phyloP scores from a whole-genome alignment of 1,284 basidiomycete genomes.

The Blastosporella zonata region DNA sequence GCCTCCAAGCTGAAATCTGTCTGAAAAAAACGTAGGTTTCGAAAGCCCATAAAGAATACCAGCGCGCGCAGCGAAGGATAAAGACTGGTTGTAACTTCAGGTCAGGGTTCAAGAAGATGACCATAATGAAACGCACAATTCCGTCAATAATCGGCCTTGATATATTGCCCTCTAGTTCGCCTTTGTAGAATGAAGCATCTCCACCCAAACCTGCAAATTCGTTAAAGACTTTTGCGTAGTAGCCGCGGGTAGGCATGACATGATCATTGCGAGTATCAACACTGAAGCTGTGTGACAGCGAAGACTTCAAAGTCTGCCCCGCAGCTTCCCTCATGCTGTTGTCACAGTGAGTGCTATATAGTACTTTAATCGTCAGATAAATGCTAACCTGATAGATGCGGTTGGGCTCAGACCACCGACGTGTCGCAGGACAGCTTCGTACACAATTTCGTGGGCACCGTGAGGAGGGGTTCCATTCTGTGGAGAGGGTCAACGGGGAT shows the following conservation, averaged over 20 bases:
- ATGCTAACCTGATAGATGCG: slow-evolving; percentile 75
- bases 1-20: slow-evolving; percentile 93
- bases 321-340: slow-evolving; percentile 80
- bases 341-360: background rate
- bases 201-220: slow-evolving; percentile 81
- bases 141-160: slow-evolving; percentile 58
- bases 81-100: slow-evolving; percentile 38
- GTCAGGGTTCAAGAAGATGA: background rate
- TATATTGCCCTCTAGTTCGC: slow-evolving; percentile 63
- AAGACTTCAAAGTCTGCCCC: slow-evolving; percentile 79
- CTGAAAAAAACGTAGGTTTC: slow-evolving; percentile 59
- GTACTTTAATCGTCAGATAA: background rate
- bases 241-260: slow-evolving; percentile 60
- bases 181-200: slow-evolving; percentile 72
- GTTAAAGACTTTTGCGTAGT: slow-evolving; percentile 60
- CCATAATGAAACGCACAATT: slow-evolving; percentile 41
- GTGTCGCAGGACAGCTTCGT: slow-evolving; percentile 78
- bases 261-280: slow-evolving; percentile 82
- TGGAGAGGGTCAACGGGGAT: slow-evolving; percentile 24
- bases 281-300: slow-evolving; percentile 76
- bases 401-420: slow-evolving; percentile 67
- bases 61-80: slow-evolving; percentile 61
- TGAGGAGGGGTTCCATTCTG: slow-evolving; percentile 40
- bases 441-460: slow-evolving; percentile 76
- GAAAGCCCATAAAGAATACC: slow-evolving; percentile 62